Evolutionary conservation across 805 yeast species (phyloP).

Genomic region (Ogataea neopini): DNA sequence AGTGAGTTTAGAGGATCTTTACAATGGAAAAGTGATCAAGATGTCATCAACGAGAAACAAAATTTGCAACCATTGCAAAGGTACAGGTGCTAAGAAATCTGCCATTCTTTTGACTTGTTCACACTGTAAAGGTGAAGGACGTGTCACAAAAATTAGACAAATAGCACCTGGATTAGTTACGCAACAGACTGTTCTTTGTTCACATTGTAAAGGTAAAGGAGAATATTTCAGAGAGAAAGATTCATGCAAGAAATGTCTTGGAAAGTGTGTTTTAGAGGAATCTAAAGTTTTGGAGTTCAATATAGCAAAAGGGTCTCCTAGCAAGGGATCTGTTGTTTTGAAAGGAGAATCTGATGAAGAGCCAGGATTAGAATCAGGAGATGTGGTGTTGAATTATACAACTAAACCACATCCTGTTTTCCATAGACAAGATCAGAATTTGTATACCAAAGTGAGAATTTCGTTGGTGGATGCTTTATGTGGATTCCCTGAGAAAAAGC

Average conservation of each 20-base stretch:
- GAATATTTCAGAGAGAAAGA: conserved; percentile 60
- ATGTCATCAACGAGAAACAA: conserved; percentile 70
- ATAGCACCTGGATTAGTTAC: conserved; percentile 78
- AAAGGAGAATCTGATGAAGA: conserved; percentile 76
- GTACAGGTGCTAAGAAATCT: conserved; percentile 68
- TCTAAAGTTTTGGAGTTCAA: conserved; percentile 74
- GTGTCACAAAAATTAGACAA: conserved; percentile 55
- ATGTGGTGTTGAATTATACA: conserved; percentile 63
- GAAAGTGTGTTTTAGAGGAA: conserved; percentile 60
- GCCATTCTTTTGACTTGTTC: conserved; percentile 59
- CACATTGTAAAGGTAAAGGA: conserved; percentile 73
- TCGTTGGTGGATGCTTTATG: conserved; percentile 80
- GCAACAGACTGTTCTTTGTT: conserved; percentile 60
- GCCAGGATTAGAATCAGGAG: conserved; percentile 74
- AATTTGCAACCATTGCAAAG: conserved; percentile 72
- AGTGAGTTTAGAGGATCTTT: conserved; percentile 71
- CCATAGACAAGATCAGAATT: conserved; percentile 53
- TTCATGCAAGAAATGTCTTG: conserved; percentile 74
- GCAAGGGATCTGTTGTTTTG: conserved; percentile 61
- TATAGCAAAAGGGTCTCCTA: conserved; percentile 68
- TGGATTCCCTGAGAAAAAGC: conserved; percentile 66
- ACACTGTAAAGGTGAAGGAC: conserved; percentile 74
- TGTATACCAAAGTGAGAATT: conserved; percentile 59
- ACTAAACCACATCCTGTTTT: conserved; percentile 51
- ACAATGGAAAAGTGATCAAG: conserved; percentile 78